Percentiles rank a stretch among this genome's conserved stretches.
These are phyloP conservation scores for Plantago ovata DNA, from an alignment of 257 asterid genomes.

Conservation along the genomic window DNA sequence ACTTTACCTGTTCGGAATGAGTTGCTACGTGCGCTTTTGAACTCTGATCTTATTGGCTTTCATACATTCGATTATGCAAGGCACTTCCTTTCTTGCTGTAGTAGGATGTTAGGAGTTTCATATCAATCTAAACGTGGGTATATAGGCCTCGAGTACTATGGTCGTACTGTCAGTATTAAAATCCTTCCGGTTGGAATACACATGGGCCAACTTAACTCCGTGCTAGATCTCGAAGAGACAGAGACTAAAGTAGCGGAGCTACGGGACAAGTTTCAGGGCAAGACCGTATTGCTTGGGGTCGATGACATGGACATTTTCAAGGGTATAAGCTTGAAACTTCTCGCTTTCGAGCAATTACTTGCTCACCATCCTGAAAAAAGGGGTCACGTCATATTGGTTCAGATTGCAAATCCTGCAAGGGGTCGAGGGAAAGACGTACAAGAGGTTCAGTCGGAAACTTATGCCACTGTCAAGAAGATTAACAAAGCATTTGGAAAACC, in stretches of 20 bases:
- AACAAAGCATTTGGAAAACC: constrained; percentile 49
- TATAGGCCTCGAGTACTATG: constrained; percentile 79
- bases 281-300: constrained; percentile 68
- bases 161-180: constrained; percentile 80
- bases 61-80: constrained; percentile 83
- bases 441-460: constrained; percentile 68
- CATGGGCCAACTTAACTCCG: constrained; percentile 64
- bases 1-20: constrained; percentile 75
- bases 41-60: constrained; percentile 77
- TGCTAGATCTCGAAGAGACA: constrained; percentile 63
- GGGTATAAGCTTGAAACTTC: constrained; percentile 75
- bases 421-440: constrained; percentile 83
- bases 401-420: constrained; percentile 86
- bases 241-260: constrained; percentile 59
- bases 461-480: constrained; percentile 57
- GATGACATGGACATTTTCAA: constrained; percentile 89
- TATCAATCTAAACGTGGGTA: constrained; percentile 84
- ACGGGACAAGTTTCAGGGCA: constrained; percentile 45
- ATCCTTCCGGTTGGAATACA: constrained; percentile 86
- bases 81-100: constrained; percentile 81
- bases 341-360: constrained; percentile 77
- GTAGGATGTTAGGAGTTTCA: constrained; percentile 76
- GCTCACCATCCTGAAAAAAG: constrained; percentile 54
- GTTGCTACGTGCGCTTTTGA: constrained; percentile 72
- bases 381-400: constrained; percentile 67